Evolutionary conservation across 169 alveolate genomes (phyloP), one percentile per base, ranked within the genome.

Genomic region (Cryptosporidium muris): DNA sequence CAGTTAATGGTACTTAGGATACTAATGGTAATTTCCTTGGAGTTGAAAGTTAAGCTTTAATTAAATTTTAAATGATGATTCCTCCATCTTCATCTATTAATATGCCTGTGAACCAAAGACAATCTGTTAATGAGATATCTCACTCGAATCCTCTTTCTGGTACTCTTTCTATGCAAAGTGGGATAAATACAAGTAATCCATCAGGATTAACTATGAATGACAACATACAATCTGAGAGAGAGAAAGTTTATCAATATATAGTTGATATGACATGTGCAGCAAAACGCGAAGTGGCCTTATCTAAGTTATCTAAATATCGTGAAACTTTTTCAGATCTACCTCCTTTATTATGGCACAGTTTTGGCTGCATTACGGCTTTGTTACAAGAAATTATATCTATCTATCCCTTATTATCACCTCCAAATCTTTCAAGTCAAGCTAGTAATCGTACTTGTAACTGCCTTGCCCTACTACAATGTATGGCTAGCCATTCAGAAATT

Each of bases 401-500:
- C 14, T 94, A 94, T 80, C 95, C 96, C 36, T 81, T 92, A 16
- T 74, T 98, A 58, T 93, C 96, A 34, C 99, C 99, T 3, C 96
- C 99, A 14, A 92, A 93, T 36, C 81, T 98, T 63, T 94, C 99
- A 7, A 92, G 95, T 58, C 91, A 92, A 12, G 95, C 96, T 45
- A 96, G 99, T 4, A 96, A 97, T 81, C 92, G 97, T 80, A 99
- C 98, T 3, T 98, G 99, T 88, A 97, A 97, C 89, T 98, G 98
- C 37, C 91, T 98, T 60, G 99, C 99, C n/a, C 92, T 98, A 43
- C 92, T 98, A 53, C 98, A 98, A 88, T 97, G 99, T 85, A 95
- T 97, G 36, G 99, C 99, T 34, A 93, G 98, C 3, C 99, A 98
- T 80, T 95, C 97, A 38, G 99, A 97, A 82, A 98, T 99, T 12